Evolutionary conservation across 331 rosid species (phyloP).

Genomic region (Erythrophleum ivorense): DNA sequence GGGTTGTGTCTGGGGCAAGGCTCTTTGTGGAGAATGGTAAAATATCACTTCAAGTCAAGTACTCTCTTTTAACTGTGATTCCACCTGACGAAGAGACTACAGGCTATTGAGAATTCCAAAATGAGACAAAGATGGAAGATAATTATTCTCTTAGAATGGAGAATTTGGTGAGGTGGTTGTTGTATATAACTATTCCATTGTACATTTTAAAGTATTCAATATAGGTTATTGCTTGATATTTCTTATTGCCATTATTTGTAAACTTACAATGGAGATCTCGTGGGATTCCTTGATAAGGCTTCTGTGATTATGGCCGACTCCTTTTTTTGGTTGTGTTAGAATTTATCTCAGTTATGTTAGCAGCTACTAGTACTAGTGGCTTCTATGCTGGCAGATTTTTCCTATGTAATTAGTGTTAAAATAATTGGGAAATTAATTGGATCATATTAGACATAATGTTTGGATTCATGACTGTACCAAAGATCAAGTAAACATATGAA

Average conservation of each 20-base stretch:
- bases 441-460: too few relatives aligned
- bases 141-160: constrained; percentile 24
- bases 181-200: constrained; percentile 41
- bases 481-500: too few relatives aligned
- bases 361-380: neutral
- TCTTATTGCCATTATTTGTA: constrained; percentile 42
- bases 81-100: constrained; percentile 68
- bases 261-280: constrained; percentile 30
- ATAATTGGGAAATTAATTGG: too few relatives aligned
- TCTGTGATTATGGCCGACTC: constrained; percentile 37
- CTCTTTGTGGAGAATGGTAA: constrained; percentile 72
- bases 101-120: constrained; percentile 44
- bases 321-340: neutral
- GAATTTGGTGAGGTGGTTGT: constrained; percentile 17
- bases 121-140: constrained; percentile 25
- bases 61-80: constrained; percentile 69
- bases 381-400: too few relatives aligned
- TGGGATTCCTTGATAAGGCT: constrained; percentile 37
- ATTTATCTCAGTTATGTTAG: constrained; percentile 22
- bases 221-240: constrained; percentile 38
- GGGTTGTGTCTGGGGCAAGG: constrained; percentile 72
- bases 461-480: too few relatives aligned
- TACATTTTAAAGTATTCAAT: constrained; percentile 43
- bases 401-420: too few relatives aligned
- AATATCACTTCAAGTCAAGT: constrained; percentile 81